A percentile compares a stretch with the other conserved stretches of the same genome.
These are phyloP conservation scores for Penstemon newberryi DNA, from an alignment of 257 asterid species.

Conservation along the genomic window DNA sequence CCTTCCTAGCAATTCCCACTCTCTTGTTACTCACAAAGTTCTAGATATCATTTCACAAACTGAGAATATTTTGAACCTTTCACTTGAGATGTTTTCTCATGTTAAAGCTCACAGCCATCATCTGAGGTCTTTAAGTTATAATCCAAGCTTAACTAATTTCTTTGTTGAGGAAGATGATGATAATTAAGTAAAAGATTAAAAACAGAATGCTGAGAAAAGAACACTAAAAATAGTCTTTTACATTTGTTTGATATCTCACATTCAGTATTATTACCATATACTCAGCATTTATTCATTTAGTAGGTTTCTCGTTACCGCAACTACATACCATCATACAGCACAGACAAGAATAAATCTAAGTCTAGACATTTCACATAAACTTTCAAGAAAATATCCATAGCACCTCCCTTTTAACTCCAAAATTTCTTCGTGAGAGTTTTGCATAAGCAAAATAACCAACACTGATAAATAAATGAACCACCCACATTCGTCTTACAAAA, in stretches of 20 bases:
- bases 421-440: neutral
- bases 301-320: neutral
- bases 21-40: neutral
- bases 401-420: neutral
- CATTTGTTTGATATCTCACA: no score
- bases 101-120: neutral
- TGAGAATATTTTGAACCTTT: neutral
- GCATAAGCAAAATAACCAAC: neutral
- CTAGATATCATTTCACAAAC: neutral
- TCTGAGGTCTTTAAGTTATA: neutral
- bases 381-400: no score
- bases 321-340: neutral
- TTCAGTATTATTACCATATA: no score
- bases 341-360: neutral
- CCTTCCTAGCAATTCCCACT: neutral
- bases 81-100: neutral
- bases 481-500: neutral
- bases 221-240: no score
- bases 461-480: neutral
- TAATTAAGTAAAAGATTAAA: neutral
- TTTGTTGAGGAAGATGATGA: neutral
- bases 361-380: no score
- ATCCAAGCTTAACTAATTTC: neutral
- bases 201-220: neutral
- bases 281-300: neutral